Evolutionary conservation across 352 stramenopile species (phyloP).

Genomic region (Pythium coloratum): DNA sequence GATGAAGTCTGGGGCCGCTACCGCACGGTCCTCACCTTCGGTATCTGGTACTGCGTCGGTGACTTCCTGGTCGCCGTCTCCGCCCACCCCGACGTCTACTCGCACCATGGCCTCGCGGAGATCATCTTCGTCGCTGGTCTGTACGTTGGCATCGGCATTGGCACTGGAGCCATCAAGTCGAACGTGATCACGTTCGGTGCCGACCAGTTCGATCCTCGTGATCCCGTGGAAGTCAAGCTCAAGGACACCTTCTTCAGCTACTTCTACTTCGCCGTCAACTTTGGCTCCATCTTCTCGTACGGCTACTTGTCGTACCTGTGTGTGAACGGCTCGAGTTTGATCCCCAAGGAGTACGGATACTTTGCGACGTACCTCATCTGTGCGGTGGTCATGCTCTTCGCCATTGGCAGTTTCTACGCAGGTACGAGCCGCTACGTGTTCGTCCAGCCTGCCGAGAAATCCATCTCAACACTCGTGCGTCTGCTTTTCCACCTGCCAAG

Average conservation of each 20-base stretch:
- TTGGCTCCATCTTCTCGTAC: slow-evolving; percentile 73
- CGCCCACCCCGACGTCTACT: slow-evolving; percentile 51
- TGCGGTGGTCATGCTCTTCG: slow-evolving; percentile 39
- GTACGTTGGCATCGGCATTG: slow-evolving; percentile 49
- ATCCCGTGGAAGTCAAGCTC: slow-evolving; percentile 40
- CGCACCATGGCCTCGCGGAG: slow-evolving; percentile 35
- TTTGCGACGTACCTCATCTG: slow-evolving; percentile 72
- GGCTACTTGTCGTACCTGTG: slow-evolving; percentile 73
- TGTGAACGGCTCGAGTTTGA: slow-evolving; percentile 65
- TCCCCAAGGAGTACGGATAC: slow-evolving; percentile 73
- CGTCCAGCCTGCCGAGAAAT: slow-evolving; percentile 34
- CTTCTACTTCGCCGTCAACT: slow-evolving; percentile 82
- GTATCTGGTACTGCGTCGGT: slow-evolving; percentile 61
- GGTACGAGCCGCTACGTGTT: slow-evolving; percentile 55
- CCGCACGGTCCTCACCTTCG: slow-evolving; percentile 57
- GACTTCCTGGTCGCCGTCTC: slow-evolving; percentile 63
- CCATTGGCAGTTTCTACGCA: slow-evolving; percentile 42
- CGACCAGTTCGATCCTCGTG: slow-evolving; percentile 59
- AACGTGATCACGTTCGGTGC: slow-evolving; percentile 35
- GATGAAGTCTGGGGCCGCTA: slow-evolving; percentile 67
- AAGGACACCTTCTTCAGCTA: slow-evolving; percentile 76
- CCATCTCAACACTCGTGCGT: slow-evolving; percentile 47
- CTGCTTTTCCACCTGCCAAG: slow-evolving; percentile 34
- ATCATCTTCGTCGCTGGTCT: slow-evolving; percentile 63
- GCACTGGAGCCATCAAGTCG: slow-evolving; percentile 29